These are phyloP conservation scores for Rhodofomes roseus DNA, from an alignment of 1,284 basidiomycete genomes.

Conservation along the genomic window DNA sequence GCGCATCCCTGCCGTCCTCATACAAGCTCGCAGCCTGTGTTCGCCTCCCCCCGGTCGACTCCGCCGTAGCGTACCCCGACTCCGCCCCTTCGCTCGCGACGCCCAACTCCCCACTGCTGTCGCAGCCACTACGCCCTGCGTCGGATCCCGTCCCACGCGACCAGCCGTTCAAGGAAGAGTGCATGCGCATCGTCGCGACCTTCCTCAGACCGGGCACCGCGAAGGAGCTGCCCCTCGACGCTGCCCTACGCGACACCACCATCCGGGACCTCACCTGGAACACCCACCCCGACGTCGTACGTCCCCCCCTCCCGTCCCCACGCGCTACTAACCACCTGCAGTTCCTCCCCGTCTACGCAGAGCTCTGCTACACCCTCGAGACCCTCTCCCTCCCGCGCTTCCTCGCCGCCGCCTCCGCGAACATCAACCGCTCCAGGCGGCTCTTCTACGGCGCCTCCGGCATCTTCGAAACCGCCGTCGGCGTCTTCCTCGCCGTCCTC, in stretches of 20 bases:
- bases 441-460: slow-evolving; percentile 32
- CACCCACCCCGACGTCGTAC: slow-evolving; percentile 38
- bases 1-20: not conserved
- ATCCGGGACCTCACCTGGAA: slow-evolving; percentile 29
- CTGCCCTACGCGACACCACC: slow-evolving; percentile 28
- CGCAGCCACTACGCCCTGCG: not conserved
- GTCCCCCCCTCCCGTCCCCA: slow-evolving; percentile 10
- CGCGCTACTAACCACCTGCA: slow-evolving; percentile 5
- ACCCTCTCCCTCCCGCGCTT: slow-evolving; percentile 33
- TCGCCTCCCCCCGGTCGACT: not conserved
- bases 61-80: not conserved
- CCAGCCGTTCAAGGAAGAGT: slow-evolving; percentile 32
- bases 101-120: slow-evolving; percentile 9
- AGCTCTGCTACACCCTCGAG: slow-evolving; percentile 63
- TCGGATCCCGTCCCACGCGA: slow-evolving; percentile 3
- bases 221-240: slow-evolving; percentile 35
- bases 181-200: slow-evolving; percentile 32
- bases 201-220: slow-evolving; percentile 32
- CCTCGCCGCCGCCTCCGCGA: slow-evolving; percentile 22
- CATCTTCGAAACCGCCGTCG: slow-evolving; percentile 19
- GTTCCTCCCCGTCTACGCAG: slow-evolving; percentile 40
- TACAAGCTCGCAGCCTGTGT: not conserved
- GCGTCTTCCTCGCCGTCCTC: slow-evolving; percentile 34
- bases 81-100: not conserved
- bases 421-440: slow-evolving; percentile 37